These are phyloP conservation scores for Luzula sylvatica DNA, from an alignment of 176 grass and related monocot species.

Conservation along the genomic window DNA sequence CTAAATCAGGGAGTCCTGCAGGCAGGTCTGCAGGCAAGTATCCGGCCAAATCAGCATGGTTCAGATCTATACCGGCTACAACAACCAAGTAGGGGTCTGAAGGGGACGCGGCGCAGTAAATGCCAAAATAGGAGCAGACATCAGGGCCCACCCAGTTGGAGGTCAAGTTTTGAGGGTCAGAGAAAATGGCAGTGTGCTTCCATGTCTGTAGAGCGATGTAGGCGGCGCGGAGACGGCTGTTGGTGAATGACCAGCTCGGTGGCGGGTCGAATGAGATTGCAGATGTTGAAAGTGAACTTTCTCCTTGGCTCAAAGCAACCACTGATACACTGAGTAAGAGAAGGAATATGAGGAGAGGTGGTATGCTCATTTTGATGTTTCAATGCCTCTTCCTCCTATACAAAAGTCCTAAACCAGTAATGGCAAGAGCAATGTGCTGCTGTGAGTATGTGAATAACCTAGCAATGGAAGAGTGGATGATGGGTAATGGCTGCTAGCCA, in stretches of 20 bases:
- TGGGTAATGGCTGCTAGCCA: background rate
- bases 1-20: constrained; percentile 53
- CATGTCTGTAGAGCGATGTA: constrained; percentile 79
- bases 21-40: constrained; percentile 39
- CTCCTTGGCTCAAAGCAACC: background rate
- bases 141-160: constrained; percentile 55
- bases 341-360: background rate
- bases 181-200: constrained; percentile 93
- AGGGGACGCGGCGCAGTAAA: constrained; percentile 37
- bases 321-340: background rate
- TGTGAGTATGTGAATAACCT: too few relatives aligned
- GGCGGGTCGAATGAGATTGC: constrained; percentile 32
- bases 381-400: constrained; percentile 16
- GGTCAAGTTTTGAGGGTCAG: constrained; percentile 57
- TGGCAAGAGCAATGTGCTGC: too few relatives aligned
- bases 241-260: constrained; percentile 43
- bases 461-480: too few relatives aligned
- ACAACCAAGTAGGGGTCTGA: background rate
- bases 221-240: constrained; percentile 40
- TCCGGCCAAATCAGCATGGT: constrained; percentile 79
- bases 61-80: constrained; percentile 86
- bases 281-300: constrained; percentile 1
- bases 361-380: too few relatives aligned
- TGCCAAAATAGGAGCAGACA: constrained; percentile 69
- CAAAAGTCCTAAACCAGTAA: constrained; percentile 21